These are phyloP conservation scores for Pholiota adiposa DNA, from an alignment of 1,284 basidiomycete species.

Conservation along the genomic window DNA sequence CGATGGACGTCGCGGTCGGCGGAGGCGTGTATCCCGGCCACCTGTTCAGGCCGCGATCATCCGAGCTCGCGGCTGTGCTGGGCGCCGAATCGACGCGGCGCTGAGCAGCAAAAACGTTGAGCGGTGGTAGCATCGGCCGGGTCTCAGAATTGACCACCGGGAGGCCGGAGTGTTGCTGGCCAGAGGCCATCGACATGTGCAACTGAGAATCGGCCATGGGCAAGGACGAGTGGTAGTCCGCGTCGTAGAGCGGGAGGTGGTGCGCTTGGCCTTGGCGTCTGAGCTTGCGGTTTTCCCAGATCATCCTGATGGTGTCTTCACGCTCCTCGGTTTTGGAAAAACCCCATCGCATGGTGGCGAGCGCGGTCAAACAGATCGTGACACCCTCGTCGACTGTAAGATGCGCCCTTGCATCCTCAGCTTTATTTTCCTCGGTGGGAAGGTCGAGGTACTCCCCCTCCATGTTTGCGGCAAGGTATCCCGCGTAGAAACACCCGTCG, in stretches of 20 bases:
- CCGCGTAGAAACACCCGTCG: conserved; percentile 82
- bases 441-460: conserved; percentile 51
- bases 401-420: conserved; percentile 38
- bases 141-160: conserved; percentile 23
- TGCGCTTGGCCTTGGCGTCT: conserved; percentile 33
- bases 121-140: conserved; percentile 42
- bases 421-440: conserved; percentile 48
- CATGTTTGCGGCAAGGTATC: conserved; percentile 63
- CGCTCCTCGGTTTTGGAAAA: conserved; percentile 77
- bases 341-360: conserved; percentile 81
- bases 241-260: conserved; percentile 23
- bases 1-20: conserved; percentile 51
- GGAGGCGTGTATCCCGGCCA: conserved; percentile 64
- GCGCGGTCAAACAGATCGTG: conserved; percentile 68
- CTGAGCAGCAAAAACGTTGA: conserved; percentile 37
- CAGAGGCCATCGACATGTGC: conserved; percentile 15
- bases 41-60: conserved; percentile 49
- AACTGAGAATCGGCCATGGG: conserved; percentile 15
- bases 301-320: conserved; percentile 60
- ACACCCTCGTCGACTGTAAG: conserved; percentile 71
- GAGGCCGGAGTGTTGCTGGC: conserved; percentile 14
- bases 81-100: conserved; percentile 52
- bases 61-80: conserved; percentile 49
- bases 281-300: conserved; percentile 60
- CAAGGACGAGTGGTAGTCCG: conserved; percentile 22